Evolutionary conservation across 164 flowering plant genomes (phyloP), one percentile per base, ranked within the genome.

Genomic region (Vitis labrusca): DNA sequence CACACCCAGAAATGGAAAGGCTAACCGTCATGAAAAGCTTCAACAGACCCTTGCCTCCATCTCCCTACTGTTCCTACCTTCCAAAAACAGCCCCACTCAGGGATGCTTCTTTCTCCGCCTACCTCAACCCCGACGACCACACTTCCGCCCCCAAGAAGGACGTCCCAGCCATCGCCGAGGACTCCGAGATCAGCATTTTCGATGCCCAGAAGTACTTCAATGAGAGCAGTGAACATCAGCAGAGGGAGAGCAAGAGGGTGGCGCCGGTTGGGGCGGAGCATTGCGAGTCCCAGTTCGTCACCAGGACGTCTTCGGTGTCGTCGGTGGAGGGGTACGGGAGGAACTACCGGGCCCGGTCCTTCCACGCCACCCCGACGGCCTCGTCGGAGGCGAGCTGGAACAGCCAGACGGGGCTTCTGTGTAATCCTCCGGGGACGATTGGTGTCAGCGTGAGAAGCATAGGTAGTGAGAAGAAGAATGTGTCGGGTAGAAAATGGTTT

Each of bases 371-470:
- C 10, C 98, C 97, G 4, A 93, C 97, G 0, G 93, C 91, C 47
- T 90, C 97, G 9, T 94, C 98, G 8, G 96, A 94, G 61, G 97
- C 94, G 49, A 91, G 96, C 69, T 91, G 98, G 98, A 94, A 94
- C 72, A 91, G 96, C 84, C 94, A 89, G 77, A 81, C 91, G 0
- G 97, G 94, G n/a, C 82, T 93, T 10, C 61, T 93, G 2, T 76
- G 85, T 0, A 83, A 87, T 50, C 92, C 89, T 9, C 91, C 89
- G 2, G 91, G 93, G 5, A 74, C 88, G 10, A 65, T 82, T 5
- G 59, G 81, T 1, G 81, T 88, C 5, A 79, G 86, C 0, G 57
- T 81, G 69, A 73, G 68, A 53, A 79, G 3, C 61, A 64, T 8
- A 23, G 23, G 59, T 30, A 52, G 80, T 10, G 70, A 61, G 1